Percentiles rank a stretch among this genome's conserved stretches.
These are phyloP conservation scores for Penicillium decumbens DNA, from an alignment of 2,329 filamentous ascomycete genomes.

Conservation along the genomic window DNA sequence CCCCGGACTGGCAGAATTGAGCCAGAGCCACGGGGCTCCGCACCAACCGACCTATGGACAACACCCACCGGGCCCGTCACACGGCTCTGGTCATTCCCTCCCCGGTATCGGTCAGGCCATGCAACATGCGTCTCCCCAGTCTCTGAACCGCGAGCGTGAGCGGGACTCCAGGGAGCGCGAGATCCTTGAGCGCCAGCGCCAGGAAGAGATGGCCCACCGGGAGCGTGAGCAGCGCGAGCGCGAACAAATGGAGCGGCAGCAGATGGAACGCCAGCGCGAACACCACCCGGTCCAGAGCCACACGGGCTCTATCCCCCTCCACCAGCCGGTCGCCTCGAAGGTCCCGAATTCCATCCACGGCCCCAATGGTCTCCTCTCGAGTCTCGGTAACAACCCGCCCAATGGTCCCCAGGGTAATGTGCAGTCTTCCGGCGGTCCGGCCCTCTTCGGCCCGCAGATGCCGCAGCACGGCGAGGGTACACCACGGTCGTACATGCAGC, in stretches of 20 bases:
- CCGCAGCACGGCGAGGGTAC: constrained; percentile 52
- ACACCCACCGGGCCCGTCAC: constrained; percentile 35
- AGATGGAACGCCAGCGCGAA: constrained; percentile 50
- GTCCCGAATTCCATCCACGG: constrained; percentile 80
- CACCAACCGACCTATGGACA: constrained; percentile 44
- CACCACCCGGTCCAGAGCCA: constrained; percentile 78
- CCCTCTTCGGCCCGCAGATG: constrained; percentile 64
- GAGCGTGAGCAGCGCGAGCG: constrained; percentile 52
- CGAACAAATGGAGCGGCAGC: constrained; percentile 56
- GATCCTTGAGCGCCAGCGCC: constrained; percentile 44
- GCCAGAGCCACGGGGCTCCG: constrained; percentile 41
- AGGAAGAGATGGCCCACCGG: constrained; percentile 56
- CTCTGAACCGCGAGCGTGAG: constrained; percentile 42
- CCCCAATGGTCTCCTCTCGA: constrained; percentile 79
- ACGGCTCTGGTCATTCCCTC: constrained; percentile 36
- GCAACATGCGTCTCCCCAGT: constrained; percentile 41
- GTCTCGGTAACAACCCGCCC: constrained; percentile 59
- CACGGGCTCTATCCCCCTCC: constrained; percentile 80
- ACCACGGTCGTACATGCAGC: constrained; percentile 58
- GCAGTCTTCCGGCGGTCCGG: constrained; percentile 56
- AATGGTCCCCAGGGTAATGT: constrained; percentile 53
- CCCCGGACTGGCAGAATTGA: constrained; percentile 45
- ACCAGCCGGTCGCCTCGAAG: constrained; percentile 86
- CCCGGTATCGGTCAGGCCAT: constrained; percentile 42
- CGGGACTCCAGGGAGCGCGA: constrained; percentile 55